Conservation (phyloP, 225 moss, liverwort and hornwort genomes). For the Thuidium tamariscinum region DNA sequence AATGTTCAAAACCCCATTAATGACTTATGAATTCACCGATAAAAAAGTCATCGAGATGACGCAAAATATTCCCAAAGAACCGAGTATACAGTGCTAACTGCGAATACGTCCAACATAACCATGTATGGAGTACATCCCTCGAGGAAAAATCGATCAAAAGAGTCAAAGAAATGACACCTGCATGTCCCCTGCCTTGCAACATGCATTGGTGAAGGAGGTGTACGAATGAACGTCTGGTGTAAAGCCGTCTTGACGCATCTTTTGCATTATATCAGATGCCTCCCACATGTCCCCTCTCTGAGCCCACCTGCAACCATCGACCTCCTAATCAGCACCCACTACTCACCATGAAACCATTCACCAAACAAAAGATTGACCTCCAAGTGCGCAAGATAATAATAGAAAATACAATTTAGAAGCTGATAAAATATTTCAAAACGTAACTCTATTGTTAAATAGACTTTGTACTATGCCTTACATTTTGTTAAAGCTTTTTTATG, state of each 20-base stretch:
- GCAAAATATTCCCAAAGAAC: not conserved
- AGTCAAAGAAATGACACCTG: conserved; percentile 20
- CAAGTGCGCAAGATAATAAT: not conserved
- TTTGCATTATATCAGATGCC: conserved; percentile 71
- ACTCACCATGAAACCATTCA: not conserved
- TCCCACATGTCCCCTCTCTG: conserved; percentile 87
- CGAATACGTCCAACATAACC: not conserved
- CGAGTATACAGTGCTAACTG: not conserved
- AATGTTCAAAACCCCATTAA: not conserved
- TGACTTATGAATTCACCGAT: not conserved
- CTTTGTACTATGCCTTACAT: too few relatives aligned
- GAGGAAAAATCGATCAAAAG: not conserved
- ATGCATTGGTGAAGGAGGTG: conserved; percentile 69
- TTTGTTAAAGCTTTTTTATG: not conserved
- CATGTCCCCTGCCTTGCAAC: conserved; percentile 82
- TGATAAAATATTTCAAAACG: not conserved
- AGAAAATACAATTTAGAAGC: not conserved
- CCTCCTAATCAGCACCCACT: not conserved
- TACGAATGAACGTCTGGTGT: conserved; percentile 68
- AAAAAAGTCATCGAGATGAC: not conserved
- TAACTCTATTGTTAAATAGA: not conserved
- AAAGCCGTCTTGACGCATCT: conserved; percentile 60
- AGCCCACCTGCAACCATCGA: conserved; percentile 52
- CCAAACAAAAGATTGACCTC: not conserved
- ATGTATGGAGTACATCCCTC: not conserved